phyloP scores from a whole-genome alignment of 2,329 filamentous ascomycete species.

The Xylaria sp. region DNA sequence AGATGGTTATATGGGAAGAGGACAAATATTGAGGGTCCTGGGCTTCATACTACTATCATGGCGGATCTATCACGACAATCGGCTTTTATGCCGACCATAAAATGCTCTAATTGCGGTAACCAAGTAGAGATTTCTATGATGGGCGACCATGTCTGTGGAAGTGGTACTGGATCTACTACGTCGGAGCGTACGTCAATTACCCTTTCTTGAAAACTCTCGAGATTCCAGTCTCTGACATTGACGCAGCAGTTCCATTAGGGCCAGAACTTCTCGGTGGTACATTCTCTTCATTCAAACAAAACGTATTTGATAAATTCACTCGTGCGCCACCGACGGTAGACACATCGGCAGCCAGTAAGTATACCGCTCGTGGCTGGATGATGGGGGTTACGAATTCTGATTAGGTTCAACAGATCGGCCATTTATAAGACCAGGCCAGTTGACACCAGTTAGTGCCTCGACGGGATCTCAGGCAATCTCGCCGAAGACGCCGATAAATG shows the following conservation, averaged over 20 bases:
- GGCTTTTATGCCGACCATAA: conserved; percentile 82
- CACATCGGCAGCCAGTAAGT: conserved; percentile 67
- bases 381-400: conserved; percentile 48
- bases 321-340: conserved; percentile 65
- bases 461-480: conserved; percentile 70
- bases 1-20: conserved; percentile 35
- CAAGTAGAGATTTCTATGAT: conserved; percentile 86
- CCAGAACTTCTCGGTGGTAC: conserved; percentile 51
- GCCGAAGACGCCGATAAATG: conserved; percentile 67
- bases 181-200: conserved; percentile 55
- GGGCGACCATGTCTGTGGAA: conserved; percentile 82
- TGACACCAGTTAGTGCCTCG: conserved; percentile 71
- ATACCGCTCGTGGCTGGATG: background rate
- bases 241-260: conserved; percentile 40
- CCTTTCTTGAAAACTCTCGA: background rate
- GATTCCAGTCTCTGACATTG: conserved; percentile 38
- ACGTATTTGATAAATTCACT: conserved; percentile 54
- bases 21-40: conserved; percentile 30
- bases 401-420: conserved; percentile 58
- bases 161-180: conserved; percentile 50
- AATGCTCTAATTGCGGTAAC: conserved; percentile 82
- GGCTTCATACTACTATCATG: conserved; percentile 52
- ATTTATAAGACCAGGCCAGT: conserved; percentile 64
- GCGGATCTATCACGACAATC: conserved; percentile 65
- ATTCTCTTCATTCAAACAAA: conserved; percentile 52